Evolutionary conservation across 2,329 filamentous ascomycete genomes (phyloP), one percentile per base, ranked within the genome.

Genomic region (Orbilia oligospora): DNA sequence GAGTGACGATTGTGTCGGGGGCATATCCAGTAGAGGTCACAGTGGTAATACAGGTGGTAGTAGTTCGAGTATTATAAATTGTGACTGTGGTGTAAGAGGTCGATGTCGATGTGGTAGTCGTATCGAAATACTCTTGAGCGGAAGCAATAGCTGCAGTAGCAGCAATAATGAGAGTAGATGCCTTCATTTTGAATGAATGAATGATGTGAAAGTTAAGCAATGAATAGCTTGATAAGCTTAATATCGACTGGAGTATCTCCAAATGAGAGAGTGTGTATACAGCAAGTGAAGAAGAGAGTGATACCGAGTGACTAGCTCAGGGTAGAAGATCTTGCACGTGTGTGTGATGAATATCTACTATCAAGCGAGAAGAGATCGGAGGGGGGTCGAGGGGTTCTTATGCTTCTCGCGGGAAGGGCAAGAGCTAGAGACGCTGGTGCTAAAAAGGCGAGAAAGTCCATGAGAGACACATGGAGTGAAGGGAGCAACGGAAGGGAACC

Each of bases 121-220:
- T 63, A 53, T 77, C 73, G 53, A 58, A 70, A 36, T 77, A 77
- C 41, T 71, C 73, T 51, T 77, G 53, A 20, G 73, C 73, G 24
- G 73, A 77, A 64, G 51, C 73, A 16, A 77, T 24, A 22, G 67
- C 67, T 10, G 73, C 73, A 49, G 61, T 33, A 30, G 73, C 73
- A 64, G 67, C 73, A 16, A 77, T 9, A 63, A 68, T 67, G 73
- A 77, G 58, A 77, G 73, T 71, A 20, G 73, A 67, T 46, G 73
- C 49, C 73, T 77, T 77, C 73, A 77, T 77, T 71, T 71, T 77
- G 73, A 77, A 77, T 77, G 73, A 77, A 77, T 77, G 73, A 77
- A 58, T 68, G 73, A 20, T 36, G 49, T 27, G 10, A 41, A 66
- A 41, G 16, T 24, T 51, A 22, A 44, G 24, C 22, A 41, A 61